These are phyloP conservation scores for Cercospora sp. DNA, from an alignment of 2,329 filamentous ascomycete genomes.

Conservation along the genomic window DNA sequence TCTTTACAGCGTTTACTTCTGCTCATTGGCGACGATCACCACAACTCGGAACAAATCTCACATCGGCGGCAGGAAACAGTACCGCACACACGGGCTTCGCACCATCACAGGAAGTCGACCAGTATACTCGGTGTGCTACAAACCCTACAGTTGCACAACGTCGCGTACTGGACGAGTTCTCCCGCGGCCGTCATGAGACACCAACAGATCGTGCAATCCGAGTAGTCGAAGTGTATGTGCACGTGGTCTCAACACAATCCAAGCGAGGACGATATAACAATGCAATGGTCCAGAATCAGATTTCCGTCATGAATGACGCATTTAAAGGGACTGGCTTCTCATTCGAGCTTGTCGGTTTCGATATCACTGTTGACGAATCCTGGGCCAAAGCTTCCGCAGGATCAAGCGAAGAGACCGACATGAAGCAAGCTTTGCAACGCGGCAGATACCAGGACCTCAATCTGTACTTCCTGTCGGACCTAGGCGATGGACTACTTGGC, in stretches of 20 bases:
- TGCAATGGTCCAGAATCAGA: conserved; percentile 39
- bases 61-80: background rate
- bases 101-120: background rate
- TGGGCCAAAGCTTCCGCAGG: conserved; percentile 52
- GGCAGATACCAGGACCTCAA: conserved; percentile 55
- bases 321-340: conserved; percentile 51
- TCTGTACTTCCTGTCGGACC: conserved; percentile 57
- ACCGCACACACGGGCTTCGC: background rate
- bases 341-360: conserved; percentile 50
- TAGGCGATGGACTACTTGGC: conserved; percentile 31
- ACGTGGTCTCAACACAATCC: conserved; percentile 41
- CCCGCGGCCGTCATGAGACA: conserved; percentile 1
- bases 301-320: conserved; percentile 39
- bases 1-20: background rate
- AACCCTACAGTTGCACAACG: conserved; percentile 3
- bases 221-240: conserved; percentile 39
- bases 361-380: conserved; percentile 51
- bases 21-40: conserved; percentile 1
- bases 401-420: conserved; percentile 42
- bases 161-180: conserved; percentile 7
- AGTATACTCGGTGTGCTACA: conserved; percentile 3
- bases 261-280: conserved; percentile 40
- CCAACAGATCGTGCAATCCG: background rate
- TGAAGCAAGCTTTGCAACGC: conserved; percentile 54
- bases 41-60: background rate